Evolutionary conservation across 1,284 basidiomycete genomes (phyloP), one percentile per base, ranked within the genome.

Genomic region (Erythrobasidium hasegawianum): DNA sequence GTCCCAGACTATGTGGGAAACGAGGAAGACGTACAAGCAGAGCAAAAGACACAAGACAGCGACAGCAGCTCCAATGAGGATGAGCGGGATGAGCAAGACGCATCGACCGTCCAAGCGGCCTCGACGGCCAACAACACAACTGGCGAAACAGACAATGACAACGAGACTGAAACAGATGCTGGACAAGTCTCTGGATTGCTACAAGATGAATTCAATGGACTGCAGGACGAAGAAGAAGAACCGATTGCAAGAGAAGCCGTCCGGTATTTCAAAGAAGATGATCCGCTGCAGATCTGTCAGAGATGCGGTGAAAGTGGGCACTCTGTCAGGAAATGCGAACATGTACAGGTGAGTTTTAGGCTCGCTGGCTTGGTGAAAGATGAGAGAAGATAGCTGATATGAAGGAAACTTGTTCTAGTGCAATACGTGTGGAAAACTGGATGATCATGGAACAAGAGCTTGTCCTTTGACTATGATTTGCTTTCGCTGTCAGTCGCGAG

Each of bases 241-340:
- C n/a, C n/a, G n/a, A 43, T 27, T 20, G 33, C 47, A 26, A 20
- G 40, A 39, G 55, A 58, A 16, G 40, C 26, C n/a, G 33, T 45
- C 22, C 54, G 67, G 20, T 68, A 68, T 40, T 68, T 65, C 53
- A 62, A 58, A 22, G 67, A 68, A 18, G 50, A 67, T 20, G 64
- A 67, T 29, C 58, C 66, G 13, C 33, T 64, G 16, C 50, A 57
- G n/a, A 18, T 59, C n/a, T 69, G 68, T 59, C 39, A 33, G 9
- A 38, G 62, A 40, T 69, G 68, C 47, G 53, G 55, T n/a, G 68
- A 65, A 39, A 56, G 49, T 26, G 68, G 68, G 10, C 68, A 69
- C 53, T 53, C 38, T 49, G 49, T 61, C 3, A 38, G 64, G 33
- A 60, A 69, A 26, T 69, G 68, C 38, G 53, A 43, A 24, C 68